Percentiles rank a stretch among this genome's conserved stretches.
Evolutionary conservation across 257 asterid species (phyloP).

Genomic region (Solanum boliviense): DNA sequence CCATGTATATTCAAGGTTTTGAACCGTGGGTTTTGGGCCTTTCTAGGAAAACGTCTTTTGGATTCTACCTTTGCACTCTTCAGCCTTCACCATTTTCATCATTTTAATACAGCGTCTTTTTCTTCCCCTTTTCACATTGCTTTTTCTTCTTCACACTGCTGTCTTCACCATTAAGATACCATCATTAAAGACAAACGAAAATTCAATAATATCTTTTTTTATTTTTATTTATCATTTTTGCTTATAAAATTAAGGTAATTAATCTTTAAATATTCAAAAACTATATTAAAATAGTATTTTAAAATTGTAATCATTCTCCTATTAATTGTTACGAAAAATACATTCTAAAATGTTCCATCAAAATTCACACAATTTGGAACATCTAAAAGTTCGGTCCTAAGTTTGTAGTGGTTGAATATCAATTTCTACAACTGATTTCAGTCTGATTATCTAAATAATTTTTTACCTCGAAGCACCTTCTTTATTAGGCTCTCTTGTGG

Average conservation of each 20-base stretch:
- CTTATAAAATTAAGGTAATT: too few relatives aligned
- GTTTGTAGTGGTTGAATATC: neutral
- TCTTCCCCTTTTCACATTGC: too few relatives aligned
- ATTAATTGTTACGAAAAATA: too few relatives aligned
- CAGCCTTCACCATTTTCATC: too few relatives aligned
- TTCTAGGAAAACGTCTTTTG: neutral
- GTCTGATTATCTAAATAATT: neutral
- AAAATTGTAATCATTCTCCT: too few relatives aligned
- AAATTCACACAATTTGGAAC: too few relatives aligned
- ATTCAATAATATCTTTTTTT: too few relatives aligned
- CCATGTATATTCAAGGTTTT: neutral
- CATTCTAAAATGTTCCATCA: too few relatives aligned
- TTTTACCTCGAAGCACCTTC: neutral
- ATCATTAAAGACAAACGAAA: too few relatives aligned
- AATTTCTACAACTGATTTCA: neutral
- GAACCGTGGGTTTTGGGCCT: neutral
- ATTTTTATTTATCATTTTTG: too few relatives aligned
- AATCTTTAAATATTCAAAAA: too few relatives aligned
- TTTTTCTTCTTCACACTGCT: neutral
- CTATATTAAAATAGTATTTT: too few relatives aligned
- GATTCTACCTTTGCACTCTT: neutral
- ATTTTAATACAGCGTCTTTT: neutral
- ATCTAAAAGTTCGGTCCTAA: neutral
- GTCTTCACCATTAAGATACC: neutral
- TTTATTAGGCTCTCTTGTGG: neutral